A percentile compares a stretch with the other conserved stretches of the same genome.
Conservation (phyloP, 1,284 basidiomycete species). For the Neonothopanus nambi region DNA sequence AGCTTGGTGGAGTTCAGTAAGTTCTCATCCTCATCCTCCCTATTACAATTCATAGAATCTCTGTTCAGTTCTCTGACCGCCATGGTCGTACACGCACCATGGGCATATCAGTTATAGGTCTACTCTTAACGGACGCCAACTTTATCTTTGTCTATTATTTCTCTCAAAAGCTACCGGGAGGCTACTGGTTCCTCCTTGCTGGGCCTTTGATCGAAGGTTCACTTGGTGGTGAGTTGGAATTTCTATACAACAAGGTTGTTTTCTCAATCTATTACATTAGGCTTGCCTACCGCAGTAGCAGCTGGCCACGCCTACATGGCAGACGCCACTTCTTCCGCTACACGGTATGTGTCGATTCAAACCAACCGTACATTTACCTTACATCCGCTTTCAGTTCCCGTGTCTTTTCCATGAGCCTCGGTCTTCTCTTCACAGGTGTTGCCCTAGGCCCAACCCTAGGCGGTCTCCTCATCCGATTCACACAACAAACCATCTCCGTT, state of each 20-base stretch:
- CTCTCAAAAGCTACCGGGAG: slow-evolving; percentile 66
- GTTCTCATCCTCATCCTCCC: slow-evolving; percentile 25
- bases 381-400: slow-evolving; percentile 45
- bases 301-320: slow-evolving; percentile 64
- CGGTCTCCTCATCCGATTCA: slow-evolving; percentile 59
- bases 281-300: slow-evolving; percentile 48
- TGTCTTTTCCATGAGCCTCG: slow-evolving; percentile 62
- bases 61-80: slow-evolving; percentile 71
- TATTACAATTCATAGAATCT: slow-evolving; percentile 4
- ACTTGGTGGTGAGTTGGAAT: slow-evolving; percentile 65
- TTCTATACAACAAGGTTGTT: neutral
- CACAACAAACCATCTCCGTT: slow-evolving; percentile 58
- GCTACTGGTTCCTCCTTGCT: slow-evolving; percentile 81
- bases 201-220: slow-evolving; percentile 76
- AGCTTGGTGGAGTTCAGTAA: slow-evolving; percentile 82
- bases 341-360: slow-evolving; percentile 41
- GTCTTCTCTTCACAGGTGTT: slow-evolving; percentile 35
- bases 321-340: slow-evolving; percentile 52
- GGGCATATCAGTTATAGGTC: slow-evolving; percentile 60
- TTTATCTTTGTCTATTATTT: slow-evolving; percentile 69
- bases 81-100: slow-evolving; percentile 73
- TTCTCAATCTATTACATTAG: slow-evolving; percentile 31
- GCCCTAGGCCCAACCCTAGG: slow-evolving; percentile 63
- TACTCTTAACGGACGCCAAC: slow-evolving; percentile 64
- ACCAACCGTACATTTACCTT: neutral